A percentile compares a stretch with the other conserved stretches of the same genome.
These are phyloP conservation scores for Coniferiporia sulphurascens DNA, from an alignment of 1,284 basidiomycete species.

Conservation along the genomic window DNA sequence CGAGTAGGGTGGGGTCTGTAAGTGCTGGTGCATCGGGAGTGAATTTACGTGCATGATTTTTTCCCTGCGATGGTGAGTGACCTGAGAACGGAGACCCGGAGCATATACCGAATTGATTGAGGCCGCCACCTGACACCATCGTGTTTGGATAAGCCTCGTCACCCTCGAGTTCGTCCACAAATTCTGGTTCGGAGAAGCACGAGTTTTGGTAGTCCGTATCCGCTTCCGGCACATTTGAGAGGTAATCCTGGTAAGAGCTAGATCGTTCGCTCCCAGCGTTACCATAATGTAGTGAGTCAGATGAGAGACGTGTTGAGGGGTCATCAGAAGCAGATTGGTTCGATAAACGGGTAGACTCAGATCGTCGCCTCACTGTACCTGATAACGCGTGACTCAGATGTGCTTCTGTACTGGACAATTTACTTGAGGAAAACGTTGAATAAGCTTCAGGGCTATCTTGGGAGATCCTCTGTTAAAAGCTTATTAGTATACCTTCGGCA, in stretches of 20 bases:
- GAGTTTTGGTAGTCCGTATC: conserved; percentile 5
- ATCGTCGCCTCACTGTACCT: too few species aligned
- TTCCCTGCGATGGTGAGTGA: neutral
- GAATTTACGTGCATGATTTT: neutral
- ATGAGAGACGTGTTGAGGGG: neutral
- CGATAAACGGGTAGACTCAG: too few species aligned
- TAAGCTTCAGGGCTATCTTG: neutral
- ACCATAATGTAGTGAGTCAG: neutral
- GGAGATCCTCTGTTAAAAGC: neutral
- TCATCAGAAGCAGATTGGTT: too few species aligned
- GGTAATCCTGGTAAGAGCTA: neutral
- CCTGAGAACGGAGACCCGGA: neutral
- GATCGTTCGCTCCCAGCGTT: neutral
- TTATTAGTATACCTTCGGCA: neutral
- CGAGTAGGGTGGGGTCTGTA: neutral
- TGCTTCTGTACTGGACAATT: neutral
- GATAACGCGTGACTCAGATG: neutral
- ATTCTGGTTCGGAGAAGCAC: conserved; percentile 13
- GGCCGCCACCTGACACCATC: neutral
- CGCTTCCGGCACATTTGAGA: conserved; percentile 7
- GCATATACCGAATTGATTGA: neutral
- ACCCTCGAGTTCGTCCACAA: neutral
- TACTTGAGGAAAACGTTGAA: neutral
- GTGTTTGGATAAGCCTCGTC: neutral
- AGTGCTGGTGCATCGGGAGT: neutral